Base-by-base conservation (phyloP, 495 filamentous ascomycete species). In the Penicilliopsis zonata region DNA sequence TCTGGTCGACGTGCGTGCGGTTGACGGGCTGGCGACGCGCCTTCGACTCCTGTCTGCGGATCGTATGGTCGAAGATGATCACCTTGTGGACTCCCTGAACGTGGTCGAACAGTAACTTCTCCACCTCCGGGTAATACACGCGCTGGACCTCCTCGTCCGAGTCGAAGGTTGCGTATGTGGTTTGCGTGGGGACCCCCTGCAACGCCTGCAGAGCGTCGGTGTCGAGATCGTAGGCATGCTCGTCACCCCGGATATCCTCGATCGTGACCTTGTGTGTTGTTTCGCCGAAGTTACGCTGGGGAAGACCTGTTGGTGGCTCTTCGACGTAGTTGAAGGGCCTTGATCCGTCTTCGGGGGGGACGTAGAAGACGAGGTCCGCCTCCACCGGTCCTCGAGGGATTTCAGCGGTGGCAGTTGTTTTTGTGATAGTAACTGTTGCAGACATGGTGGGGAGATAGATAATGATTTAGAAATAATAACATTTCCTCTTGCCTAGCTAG, bases 11-110 rank as follows among this genome's bases (percentile, higher is more conserved):
- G 59, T 94, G 86, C 0, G 78, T 82, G 15, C 67, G 49, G 15
- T 59, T 67, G 0, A 93, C 86, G 7, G 86, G 82, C 13, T 53
- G 53, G 9, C 85, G 69, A 3, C 42, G 33, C 0, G 80, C 67
- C 23, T 50, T 36, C 1, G 69, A 60, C 3, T 35, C 47, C 4
- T 70, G 54, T 22, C 78, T 74, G 3, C 86, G 81, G 61, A 93
- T 74, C 10, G 86, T 94, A 61, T 94, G 83, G 70, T 94, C 86
- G 67, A 94, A 94, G 43, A 94, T 53, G 36, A 82, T 50, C 19
- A 92, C 59, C 3, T 70, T 57, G 26, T 69, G 61, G 13, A 65
- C 64, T 20, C 76, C 80, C 2, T 76, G 73, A 31, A 86, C 60
- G 35, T 69, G 46, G 13, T 62, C 40, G 1, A 78, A 58, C 0